Evolutionary conservation across 441 rosid species (phyloP).

Genomic region (Jatropha podagrica): DNA sequence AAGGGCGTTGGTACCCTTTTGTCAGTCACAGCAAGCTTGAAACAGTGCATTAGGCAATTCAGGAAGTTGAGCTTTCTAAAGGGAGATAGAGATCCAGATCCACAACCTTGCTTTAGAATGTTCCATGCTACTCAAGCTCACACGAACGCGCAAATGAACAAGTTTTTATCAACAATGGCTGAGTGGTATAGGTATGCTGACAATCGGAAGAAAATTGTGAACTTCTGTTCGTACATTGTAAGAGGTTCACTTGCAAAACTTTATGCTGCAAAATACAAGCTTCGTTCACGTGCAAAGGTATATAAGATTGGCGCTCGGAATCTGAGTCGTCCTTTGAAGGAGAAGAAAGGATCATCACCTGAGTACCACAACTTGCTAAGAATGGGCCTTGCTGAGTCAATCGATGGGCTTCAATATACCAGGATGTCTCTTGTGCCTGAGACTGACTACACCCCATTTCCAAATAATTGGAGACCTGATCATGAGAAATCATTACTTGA

Average conservation of each 20-base stretch:
- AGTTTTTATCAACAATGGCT: conserved; percentile 76
- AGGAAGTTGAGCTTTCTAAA: conserved; percentile 78
- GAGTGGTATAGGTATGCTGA: conserved; percentile 96
- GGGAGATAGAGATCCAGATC: conserved; percentile 96
- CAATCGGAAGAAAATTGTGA: conserved; percentile 88
- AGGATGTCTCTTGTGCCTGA: conserved; percentile 95
- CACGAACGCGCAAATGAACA: conserved; percentile 94
- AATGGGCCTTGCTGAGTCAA: conserved; percentile 91
- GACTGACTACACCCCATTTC: conserved; percentile 87
- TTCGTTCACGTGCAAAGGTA: conserved; percentile 89
- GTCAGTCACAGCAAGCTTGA: conserved; percentile 90
- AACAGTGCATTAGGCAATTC: conserved; percentile 88
- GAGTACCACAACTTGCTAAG: conserved; percentile 80
- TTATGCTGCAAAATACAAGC: conserved; percentile 93
- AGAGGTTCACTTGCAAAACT: conserved; percentile 93
- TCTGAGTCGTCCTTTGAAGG: conserved; percentile 81
- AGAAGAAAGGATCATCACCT: conserved; percentile 90
- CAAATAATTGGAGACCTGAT: conserved; percentile 82
- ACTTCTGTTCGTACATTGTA: conserved; percentile 74
- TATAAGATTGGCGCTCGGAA: conserved; percentile 69
- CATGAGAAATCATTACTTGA: conserved; percentile 84
- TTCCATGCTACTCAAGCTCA: conserved; percentile 98
- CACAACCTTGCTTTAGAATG: conserved; percentile 98
- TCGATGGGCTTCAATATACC: conserved; percentile 89
- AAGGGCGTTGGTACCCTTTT: conserved; percentile 95